Conservation (phyloP, 1,284 basidiomycete species). For the Ceratobasidium sp. region DNA sequence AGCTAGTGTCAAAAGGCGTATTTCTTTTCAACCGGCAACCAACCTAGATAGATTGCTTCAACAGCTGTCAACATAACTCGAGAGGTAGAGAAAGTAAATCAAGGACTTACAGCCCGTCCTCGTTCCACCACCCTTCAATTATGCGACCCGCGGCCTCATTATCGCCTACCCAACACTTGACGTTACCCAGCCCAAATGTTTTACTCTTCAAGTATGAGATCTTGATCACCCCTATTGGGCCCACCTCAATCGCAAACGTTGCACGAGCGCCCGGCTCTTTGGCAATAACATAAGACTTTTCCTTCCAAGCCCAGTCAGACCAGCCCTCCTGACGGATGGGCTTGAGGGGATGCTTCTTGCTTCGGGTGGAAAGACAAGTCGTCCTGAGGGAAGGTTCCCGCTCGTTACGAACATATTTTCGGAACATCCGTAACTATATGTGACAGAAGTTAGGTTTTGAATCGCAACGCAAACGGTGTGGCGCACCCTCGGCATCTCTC, state of each 20-base stretch:
- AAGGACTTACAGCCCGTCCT: conserved; percentile 49
- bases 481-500: conserved; percentile 50
- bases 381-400: conserved; percentile 50
- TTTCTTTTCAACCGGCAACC: conserved; percentile 7
- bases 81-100: not conserved
- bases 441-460: not conserved
- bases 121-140: conserved; percentile 51
- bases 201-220: conserved; percentile 53
- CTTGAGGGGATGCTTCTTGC: conserved; percentile 42
- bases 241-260: conserved; percentile 42
- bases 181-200: conserved; percentile 52
- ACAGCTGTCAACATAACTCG: conserved; percentile 3
- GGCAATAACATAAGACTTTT: conserved; percentile 42
- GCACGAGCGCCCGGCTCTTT: conserved; percentile 41
- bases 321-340: conserved; percentile 39
- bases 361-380: conserved; percentile 43
- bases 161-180: conserved; percentile 54
- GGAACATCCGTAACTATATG: conserved; percentile 49
- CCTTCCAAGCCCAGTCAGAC: conserved; percentile 36
- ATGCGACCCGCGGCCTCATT: conserved; percentile 50
- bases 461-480: conserved; percentile 47
- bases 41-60: conserved; percentile 12
- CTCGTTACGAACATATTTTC: conserved; percentile 50
- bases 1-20: not conserved
- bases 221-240: conserved; percentile 48